These are phyloP conservation scores for Boletus tomentosulus DNA, from an alignment of 768 basidiomycete genomes.

Conservation along the genomic window DNA sequence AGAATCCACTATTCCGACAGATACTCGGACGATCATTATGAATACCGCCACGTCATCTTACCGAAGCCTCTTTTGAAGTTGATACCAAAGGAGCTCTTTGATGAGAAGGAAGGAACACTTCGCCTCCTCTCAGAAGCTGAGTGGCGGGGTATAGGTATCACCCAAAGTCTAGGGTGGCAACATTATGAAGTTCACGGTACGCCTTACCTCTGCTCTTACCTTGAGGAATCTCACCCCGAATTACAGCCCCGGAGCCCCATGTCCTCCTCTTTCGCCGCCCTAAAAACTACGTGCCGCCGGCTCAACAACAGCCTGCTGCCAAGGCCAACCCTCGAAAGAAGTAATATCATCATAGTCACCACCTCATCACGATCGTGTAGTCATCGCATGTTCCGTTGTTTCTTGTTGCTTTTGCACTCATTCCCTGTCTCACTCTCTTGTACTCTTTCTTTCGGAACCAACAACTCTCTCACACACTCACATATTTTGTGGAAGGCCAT, in stretches of 20 bases:
- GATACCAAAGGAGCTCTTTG: conserved; percentile 84
- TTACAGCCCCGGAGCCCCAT: conserved; percentile 83
- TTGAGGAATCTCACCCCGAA: conserved; percentile 10
- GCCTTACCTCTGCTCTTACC: conserved; percentile 12
- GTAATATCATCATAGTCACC: conserved; percentile 19
- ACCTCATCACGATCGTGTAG: conserved; percentile 7
- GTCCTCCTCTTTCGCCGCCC: conserved; percentile 88
- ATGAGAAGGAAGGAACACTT: conserved; percentile 71
- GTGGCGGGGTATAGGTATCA: conserved; percentile 96
- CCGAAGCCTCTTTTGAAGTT: conserved; percentile 93
- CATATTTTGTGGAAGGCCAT: conserved; percentile 5
- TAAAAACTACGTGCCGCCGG: conserved; percentile 59
- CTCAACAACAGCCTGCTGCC: conserved; percentile 39
- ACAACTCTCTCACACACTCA: conserved; percentile 3
- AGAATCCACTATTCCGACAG: conserved; percentile 91
- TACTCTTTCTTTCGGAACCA: conserved; percentile 8
- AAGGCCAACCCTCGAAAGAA: conserved; percentile 44
- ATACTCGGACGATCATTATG: conserved; percentile 87
- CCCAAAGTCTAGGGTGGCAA: conserved; percentile 94
- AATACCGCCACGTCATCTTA: conserved; percentile 96
- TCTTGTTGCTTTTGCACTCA: conserved; percentile 21
- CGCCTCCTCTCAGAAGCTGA: conserved; percentile 82
- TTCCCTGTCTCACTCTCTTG: conserved; percentile 9
- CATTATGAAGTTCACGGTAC: conserved; percentile 96
- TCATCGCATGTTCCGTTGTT: conserved; percentile 19